phyloP scores from a whole-genome alignment of 352 stramenopile genomes.

The Globisporangium recalcitrans region DNA sequence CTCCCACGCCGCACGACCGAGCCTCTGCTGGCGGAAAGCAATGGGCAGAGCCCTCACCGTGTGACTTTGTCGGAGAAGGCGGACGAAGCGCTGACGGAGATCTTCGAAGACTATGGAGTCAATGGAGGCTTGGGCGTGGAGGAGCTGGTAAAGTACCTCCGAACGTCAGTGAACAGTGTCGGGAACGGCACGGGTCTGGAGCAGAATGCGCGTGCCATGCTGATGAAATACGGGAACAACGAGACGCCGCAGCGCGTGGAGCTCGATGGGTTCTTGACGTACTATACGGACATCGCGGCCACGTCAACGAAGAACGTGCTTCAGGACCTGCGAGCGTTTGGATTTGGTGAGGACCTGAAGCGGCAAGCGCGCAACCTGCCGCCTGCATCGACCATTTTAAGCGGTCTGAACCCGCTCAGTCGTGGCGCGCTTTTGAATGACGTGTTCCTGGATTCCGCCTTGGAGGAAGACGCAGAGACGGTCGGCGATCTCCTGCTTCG shows the following conservation, averaged over 20 bases:
- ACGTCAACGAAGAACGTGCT: conserved; percentile 75
- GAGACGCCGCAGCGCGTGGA: conserved; percentile 40
- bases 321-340: conserved; percentile 71
- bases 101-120: conserved; percentile 72
- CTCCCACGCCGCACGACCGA: conserved; percentile 57
- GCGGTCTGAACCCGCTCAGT: conserved; percentile 51
- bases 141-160: conserved; percentile 66
- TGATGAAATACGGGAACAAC: conserved; percentile 69
- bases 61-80: conserved; percentile 70
- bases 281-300: conserved; percentile 77
- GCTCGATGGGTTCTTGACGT: conserved; percentile 71
- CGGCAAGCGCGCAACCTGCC: conserved; percentile 30
- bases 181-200: conserved; percentile 41
- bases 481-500: conserved; percentile 68
- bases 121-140: conserved; percentile 39
- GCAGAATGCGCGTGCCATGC: conserved; percentile 59
- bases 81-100: conserved; percentile 56
- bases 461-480: conserved; percentile 85
- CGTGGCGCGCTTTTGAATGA: conserved; percentile 62
- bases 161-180: conserved; percentile 58
- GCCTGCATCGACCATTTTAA: conserved; percentile 38
- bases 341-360: conserved; percentile 79
- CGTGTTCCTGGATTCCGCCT: conserved; percentile 80
- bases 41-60: conserved; percentile 62
- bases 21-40: conserved; percentile 61